Conservation (phyloP, 116 monocot genomes). For the Phalaenopsis hybrid region DNA sequence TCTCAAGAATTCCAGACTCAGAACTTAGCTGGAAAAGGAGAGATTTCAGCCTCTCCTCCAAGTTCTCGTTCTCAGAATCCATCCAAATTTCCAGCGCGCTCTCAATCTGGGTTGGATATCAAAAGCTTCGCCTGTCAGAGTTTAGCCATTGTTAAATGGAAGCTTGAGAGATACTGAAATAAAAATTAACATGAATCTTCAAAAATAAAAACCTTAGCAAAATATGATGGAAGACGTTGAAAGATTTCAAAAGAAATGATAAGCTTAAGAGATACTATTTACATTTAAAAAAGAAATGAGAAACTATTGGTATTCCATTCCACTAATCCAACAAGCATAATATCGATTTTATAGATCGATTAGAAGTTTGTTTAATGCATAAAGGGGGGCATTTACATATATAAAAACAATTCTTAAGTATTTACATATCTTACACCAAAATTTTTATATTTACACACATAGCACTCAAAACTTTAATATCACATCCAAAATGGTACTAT, state of each 20-base stretch:
- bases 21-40: conserved; percentile 26
- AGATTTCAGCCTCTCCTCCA: conserved; percentile 27
- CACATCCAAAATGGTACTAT: too few species aligned
- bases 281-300: too few species aligned
- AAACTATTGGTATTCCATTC: too few species aligned
- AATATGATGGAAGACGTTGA: background rate
- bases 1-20: conserved; percentile 48
- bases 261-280: background rate
- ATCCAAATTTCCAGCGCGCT: background rate
- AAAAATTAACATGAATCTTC: background rate
- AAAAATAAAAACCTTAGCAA: background rate
- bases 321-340: too few species aligned
- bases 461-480: too few species aligned
- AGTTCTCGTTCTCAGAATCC: conserved; percentile 10
- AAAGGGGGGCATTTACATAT: too few species aligned
- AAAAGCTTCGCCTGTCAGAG: background rate
- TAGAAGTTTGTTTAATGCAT: too few species aligned
- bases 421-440: too few species aligned
- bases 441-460: too few species aligned
- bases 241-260: background rate
- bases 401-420: too few species aligned
- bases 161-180: background rate
- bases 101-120: background rate
- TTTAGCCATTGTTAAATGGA: background rate
- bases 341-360: too few species aligned